Evolutionary conservation across 2,329 filamentous ascomycete species (phyloP).

Genomic region (Talaromyces sp.): DNA sequence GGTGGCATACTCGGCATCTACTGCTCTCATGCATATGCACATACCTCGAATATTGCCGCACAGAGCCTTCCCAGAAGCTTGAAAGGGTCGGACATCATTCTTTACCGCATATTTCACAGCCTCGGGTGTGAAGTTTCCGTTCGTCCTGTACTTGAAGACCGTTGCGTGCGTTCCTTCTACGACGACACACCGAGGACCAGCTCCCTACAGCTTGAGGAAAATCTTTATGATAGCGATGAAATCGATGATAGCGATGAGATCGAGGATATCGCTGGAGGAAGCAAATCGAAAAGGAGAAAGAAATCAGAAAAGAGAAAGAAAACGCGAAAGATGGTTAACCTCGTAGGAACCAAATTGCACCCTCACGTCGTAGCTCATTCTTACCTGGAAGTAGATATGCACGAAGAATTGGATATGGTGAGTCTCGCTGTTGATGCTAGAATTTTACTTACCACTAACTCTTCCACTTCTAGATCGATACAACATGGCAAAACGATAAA

Average conservation of each 20-base stretch:
- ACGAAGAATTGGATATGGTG: neutral
- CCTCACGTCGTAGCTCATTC: neutral
- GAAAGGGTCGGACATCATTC: conserved; percentile 45
- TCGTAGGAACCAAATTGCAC: neutral
- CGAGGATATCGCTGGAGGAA: neutral
- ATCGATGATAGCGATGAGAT: neutral
- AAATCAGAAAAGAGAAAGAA: neutral
- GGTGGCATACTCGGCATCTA: conserved; percentile 44
- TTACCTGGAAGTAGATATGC: no score
- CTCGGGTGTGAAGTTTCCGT: conserved; percentile 29
- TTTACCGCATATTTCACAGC: conserved; percentile 35
- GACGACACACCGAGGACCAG: neutral
- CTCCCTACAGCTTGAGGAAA: neutral
- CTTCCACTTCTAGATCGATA: conserved; percentile 8
- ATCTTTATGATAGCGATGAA: neutral
- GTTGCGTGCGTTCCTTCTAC: neutral
- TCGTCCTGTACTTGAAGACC: conserved; percentile 24
- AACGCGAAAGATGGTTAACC: neutral
- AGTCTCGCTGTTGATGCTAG: neutral
- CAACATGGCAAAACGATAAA: conserved; percentile 9
- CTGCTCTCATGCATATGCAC: conserved; percentile 47
- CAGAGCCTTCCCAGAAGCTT: conserved; percentile 32
- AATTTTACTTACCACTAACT: no score
- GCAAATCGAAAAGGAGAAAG: neutral
- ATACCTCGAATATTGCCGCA: conserved; percentile 26